These are phyloP conservation scores for Nannochloris sp. DNA, from an alignment of 139 green algal genomes.

Conservation along the genomic window DNA sequence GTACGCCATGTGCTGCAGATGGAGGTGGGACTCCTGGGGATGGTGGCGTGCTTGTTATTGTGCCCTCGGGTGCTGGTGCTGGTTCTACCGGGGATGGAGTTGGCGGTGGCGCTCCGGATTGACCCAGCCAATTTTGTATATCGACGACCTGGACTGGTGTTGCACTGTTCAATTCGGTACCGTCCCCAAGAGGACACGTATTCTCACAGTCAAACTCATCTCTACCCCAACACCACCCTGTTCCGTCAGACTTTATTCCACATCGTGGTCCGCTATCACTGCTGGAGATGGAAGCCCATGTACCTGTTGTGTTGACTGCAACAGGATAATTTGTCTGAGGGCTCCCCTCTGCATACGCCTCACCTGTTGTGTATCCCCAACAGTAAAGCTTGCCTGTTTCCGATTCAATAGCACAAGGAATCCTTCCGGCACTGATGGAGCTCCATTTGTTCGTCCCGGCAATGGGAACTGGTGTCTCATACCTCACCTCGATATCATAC, in stretches of 20 bases:
- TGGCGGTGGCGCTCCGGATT: not conserved
- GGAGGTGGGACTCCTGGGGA: not conserved
- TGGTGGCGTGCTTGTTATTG: not conserved
- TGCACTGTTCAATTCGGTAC: not conserved
- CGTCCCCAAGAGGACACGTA: constrained; percentile 5
- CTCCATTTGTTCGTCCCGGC: not conserved
- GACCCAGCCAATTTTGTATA: not conserved
- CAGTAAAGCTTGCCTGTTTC: not conserved
- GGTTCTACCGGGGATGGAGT: not conserved
- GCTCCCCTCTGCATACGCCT: constrained; percentile 3
- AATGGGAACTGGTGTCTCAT: constrained; percentile 1
- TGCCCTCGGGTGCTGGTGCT: not conserved
- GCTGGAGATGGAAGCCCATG: constrained; percentile 3
- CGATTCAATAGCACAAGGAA: constrained; percentile 7
- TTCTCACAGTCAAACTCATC: constrained; percentile 7
- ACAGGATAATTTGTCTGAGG: constrained; percentile 5
- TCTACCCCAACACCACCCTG: constrained; percentile 6
- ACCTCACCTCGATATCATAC: not conserved
- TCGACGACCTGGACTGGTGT: constrained; percentile 1
- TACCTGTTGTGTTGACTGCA: not conserved
- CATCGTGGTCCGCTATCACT: not conserved
- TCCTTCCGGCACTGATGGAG: constrained; percentile 4
- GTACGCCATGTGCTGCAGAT: not conserved
- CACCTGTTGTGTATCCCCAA: constrained; percentile 12
- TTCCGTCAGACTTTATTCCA: constrained; percentile 4